Conservation (phyloP, 2,329 filamentous ascomycete genomes). For the Fusarium guadeloupense region DNA sequence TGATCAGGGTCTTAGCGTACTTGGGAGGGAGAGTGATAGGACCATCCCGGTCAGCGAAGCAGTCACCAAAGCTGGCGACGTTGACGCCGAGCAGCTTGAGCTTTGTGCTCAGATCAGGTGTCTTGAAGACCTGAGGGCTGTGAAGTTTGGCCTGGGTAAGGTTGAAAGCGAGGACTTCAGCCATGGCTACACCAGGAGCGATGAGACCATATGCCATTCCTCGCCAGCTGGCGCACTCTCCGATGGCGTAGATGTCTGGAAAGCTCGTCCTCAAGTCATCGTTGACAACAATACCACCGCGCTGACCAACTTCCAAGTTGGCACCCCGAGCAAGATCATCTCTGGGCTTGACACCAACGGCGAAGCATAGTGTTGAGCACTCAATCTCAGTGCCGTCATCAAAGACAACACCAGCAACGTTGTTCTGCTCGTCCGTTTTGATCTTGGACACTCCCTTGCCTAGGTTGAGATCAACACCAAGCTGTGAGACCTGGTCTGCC, state of each 20-base stretch:
- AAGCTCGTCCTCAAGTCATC: constrained; percentile 74
- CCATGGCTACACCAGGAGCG: constrained; percentile 91
- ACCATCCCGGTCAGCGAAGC: constrained; percentile 88
- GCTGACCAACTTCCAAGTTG: constrained; percentile 75
- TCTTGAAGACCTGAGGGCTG: constrained; percentile 74
- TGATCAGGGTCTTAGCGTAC: constrained; percentile 49
- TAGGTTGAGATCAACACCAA: constrained; percentile 84
- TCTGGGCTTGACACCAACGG: constrained; percentile 83
- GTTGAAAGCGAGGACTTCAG: constrained; percentile 90
- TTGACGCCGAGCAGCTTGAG: constrained; percentile 90
- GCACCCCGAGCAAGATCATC: constrained; percentile 78
- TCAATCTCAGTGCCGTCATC: constrained; percentile 82
- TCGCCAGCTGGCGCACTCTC: constrained; percentile 91
- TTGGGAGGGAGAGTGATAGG: constrained; percentile 76
- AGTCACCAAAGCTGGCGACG: constrained; percentile 92
- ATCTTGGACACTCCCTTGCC: constrained; percentile 78
- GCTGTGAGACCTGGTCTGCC: constrained; percentile 78
- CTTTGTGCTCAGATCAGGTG: constrained; percentile 90
- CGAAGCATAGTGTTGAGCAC: constrained; percentile 87
- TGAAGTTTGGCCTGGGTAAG: constrained; percentile 83
- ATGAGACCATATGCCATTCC: constrained; percentile 89
- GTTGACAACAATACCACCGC: constrained; percentile 78
- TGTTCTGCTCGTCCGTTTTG: constrained; percentile 71
- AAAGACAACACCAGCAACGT: constrained; percentile 78
- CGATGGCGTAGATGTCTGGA: constrained; percentile 83